Evolutionary conservation across 2,329 filamentous ascomycete genomes (phyloP), one percentile per base, ranked within the genome.

Genomic region (Boeremia exigua): DNA sequence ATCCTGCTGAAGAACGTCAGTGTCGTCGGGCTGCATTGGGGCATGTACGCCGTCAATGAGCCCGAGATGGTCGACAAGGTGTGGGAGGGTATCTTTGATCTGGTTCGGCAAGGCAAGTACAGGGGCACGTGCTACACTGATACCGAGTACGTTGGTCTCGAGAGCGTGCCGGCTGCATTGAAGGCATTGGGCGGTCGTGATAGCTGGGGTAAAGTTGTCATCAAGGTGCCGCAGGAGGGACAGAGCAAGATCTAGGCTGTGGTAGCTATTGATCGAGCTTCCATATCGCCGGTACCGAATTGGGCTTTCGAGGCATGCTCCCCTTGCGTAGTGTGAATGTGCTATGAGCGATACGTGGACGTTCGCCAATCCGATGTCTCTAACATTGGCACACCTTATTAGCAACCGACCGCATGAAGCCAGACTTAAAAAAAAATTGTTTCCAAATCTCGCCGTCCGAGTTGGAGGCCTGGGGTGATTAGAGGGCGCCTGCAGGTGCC

Each of bases 181-280:
- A 81, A 88, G 67, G 90, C 90, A 2, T 77, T 98, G 51, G 93
- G 91, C 1, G 86, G 86, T 1, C 82, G 94, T 56, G 90, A 89
- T 46, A 96, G 92, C 1, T 98, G 94, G 94, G 94, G 94, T 0
- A 98, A 98, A 82, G 94, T 98, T 0, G 91, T 97, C 1, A 88
- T 97, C 17, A 91, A 91, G 77, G 81, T 98, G 37, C 87, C 89
- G 1, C 90, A 92, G 51, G 71, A 75, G 11, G 70, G 70, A 2
- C 65, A 65, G 30, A 76, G 73, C 36, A 77, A 75, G 65, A 72
- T 77, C 8, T 76, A 62, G 36, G 19, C 25, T 11, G 11, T 9
- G 14, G 5, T 27, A 4, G n/a, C 14, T 2, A 43, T n/a, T 17
- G 27, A 2, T 28, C 23, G 15, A 28, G 2, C 19, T 23, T 23